Base-by-base conservation (phyloP, 768 basidiomycete species). In the Xanthoconium stramineum region DNA sequence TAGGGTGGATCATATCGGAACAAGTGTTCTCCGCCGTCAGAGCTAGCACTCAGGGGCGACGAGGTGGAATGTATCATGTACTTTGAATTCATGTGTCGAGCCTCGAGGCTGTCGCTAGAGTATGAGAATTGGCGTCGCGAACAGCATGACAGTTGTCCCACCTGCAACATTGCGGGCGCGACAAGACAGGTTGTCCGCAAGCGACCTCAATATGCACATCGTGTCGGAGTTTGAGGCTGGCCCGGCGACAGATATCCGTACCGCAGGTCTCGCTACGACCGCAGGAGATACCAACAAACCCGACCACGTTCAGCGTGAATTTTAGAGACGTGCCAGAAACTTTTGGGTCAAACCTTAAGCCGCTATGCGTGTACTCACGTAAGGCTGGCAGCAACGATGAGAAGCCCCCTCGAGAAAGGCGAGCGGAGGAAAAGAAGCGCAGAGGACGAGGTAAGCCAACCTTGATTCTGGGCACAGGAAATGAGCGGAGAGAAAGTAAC, bases 251-350 rank as follows among this genome's bases (percentile, higher is more conserved):
- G 20, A 15, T 43, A 51, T 59, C 50, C 48, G 20, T 42, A 33
- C 52, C 44, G 38, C 28, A 19, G 45, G 43, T 28, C 42, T 45
- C n/a, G 29, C 33, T 35, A 35, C 33, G 12, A 12, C 15, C 47
- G 14, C 50, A 49, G 65, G 62, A 64, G 65, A 65, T 67, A 59
- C 5, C 33, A 38, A 24, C 45, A 60, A 56, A 49, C 29, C 57
- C 63, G 64, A 59, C 46, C 29, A 24, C 24, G 24, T 24, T 4
- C 24, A 24, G 24, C 24, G 36, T 19, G 19, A 30, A 50, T 30
- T 30, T 43, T 39, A 29, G 44, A 50, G 46, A 37, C 20, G n/a
- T 20, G 50, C 13, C 15, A 48, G 47, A 55, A 52, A 29, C 5
- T 48, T 50, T 40, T 35, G 33, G 51, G 44, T 51, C 56, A 54